Evolutionary conservation across 768 basidiomycete genomes (phyloP).

Genomic region (Clitopilus passeckerianus): DNA sequence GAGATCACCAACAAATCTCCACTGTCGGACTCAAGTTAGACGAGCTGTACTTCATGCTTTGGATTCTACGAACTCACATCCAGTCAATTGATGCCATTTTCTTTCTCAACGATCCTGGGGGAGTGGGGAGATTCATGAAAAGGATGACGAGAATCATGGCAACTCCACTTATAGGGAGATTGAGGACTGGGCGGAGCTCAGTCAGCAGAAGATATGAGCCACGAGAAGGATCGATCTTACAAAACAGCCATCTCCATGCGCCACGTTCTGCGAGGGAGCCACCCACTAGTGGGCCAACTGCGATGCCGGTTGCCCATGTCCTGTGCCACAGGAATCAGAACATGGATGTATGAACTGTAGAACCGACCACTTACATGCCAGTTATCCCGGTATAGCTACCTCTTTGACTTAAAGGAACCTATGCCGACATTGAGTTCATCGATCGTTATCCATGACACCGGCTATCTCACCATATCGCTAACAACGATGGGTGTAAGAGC

Average conservation of each 20-base stretch:
- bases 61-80: conserved; percentile 22
- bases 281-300: conserved; percentile 28
- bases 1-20: conserved; percentile 37
- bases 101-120: conserved; percentile 22
- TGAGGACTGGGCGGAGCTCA: conserved; percentile 24
- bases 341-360: background rate
- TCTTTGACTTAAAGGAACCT: conserved; percentile 37
- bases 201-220: background rate
- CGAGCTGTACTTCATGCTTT: background rate
- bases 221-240: conserved; percentile 11
- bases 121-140: conserved; percentile 27
- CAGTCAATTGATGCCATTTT: conserved; percentile 38
- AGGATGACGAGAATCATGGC: conserved; percentile 20
- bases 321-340: background rate
- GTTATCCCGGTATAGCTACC: conserved; percentile 33
- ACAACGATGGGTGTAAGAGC: conserved; percentile 35
- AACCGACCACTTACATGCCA: conserved; percentile 14
- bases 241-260: conserved; percentile 38
- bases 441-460: background rate
- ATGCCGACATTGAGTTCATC: background rate
- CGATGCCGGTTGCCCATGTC: conserved; percentile 32
- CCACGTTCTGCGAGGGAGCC: conserved; percentile 24
- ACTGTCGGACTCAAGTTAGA: conserved; percentile 13
- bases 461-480: conserved; percentile 25
- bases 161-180: conserved; percentile 30